These are phyloP conservation scores for Aspergillus carlsbadensis DNA, from an alignment of 495 filamentous ascomycete genomes.

Conservation along the genomic window DNA sequence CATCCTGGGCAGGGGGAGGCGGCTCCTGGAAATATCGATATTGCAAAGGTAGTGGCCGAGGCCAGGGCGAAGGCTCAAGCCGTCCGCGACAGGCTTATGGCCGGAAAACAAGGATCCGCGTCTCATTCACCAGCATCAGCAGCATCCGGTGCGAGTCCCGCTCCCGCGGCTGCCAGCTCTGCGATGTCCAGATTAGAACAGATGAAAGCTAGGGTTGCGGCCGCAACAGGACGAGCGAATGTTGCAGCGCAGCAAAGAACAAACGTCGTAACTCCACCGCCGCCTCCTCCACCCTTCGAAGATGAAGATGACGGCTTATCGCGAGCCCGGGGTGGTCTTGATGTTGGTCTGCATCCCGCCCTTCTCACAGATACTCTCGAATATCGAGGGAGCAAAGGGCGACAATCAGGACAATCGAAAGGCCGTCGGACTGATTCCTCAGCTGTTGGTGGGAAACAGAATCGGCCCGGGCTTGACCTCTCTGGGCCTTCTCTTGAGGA, in stretches of 20 bases:
- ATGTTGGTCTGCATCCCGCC: conserved; percentile 87
- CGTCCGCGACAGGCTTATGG: conserved; percentile 54
- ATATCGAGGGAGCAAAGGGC: conserved; percentile 59
- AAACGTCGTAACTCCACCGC: conserved; percentile 30
- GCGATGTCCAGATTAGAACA: conserved; percentile 55
- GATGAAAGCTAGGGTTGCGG: conserved; percentile 81
- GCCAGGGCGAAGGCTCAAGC: conserved; percentile 61
- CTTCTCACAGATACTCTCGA: conserved; percentile 70
- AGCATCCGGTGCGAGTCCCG: conserved; percentile 36
- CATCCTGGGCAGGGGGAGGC: conserved; percentile 38
- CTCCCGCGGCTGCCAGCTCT: conserved; percentile 47
- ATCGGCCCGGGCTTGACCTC: conserved; percentile 64
- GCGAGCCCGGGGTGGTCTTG: conserved; percentile 71
- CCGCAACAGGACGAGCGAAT: conserved; percentile 64
- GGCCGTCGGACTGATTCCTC: conserved; percentile 58
- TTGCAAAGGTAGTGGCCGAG: conserved; percentile 61
- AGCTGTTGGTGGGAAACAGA: conserved; percentile 35
- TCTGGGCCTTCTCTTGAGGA: conserved; percentile 68
- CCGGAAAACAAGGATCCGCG: conserved; percentile 35
- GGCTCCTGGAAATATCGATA: conserved; percentile 48
- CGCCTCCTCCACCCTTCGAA: conserved; percentile 22
- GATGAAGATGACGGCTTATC: conserved; percentile 48
- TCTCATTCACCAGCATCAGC: conserved; percentile 24
- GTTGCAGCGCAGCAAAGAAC: conserved; percentile 40
- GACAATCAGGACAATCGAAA: conserved; percentile 51